Conservation (phyloP, 164 flowering plant genomes). For the Piper longum region DNA sequence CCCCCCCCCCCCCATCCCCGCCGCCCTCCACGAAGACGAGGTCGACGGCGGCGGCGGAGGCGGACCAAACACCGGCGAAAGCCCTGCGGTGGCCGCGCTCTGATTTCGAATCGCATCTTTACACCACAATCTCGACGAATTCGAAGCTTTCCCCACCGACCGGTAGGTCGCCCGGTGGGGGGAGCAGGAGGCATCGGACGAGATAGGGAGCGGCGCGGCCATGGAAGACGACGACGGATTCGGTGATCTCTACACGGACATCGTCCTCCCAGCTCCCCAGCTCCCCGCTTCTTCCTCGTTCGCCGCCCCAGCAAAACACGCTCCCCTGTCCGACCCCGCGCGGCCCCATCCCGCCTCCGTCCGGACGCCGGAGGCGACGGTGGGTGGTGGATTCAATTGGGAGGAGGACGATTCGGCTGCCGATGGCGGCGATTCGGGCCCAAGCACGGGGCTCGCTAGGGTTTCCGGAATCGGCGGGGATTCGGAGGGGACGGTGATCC, state of each 20-base stretch:
- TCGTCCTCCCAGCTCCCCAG: conserved; percentile 29
- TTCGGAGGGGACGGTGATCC: conserved; percentile 37
- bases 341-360: background rate
- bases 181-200: background rate
- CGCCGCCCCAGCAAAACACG: conserved; percentile 1
- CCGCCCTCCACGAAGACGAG: too few species aligned
- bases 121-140: too few species aligned
- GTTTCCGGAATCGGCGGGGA: conserved; percentile 19
- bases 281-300: background rate
- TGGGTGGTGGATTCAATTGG: background rate
- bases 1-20: too few species aligned
- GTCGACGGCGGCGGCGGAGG: too few species aligned
- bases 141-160: too few species aligned
- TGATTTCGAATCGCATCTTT: too few species aligned
- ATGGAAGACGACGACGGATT: conserved; percentile 98
- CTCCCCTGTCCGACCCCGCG: background rate
- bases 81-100: too few species aligned
- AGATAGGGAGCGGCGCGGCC: background rate
- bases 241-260: conserved; percentile 96
- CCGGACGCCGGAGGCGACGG: background rate
- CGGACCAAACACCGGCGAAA: too few species aligned
- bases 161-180: background rate
- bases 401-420: background rate
- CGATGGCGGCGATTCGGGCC: conserved; percentile 4
- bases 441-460: conserved; percentile 6